Conservation (phyloP, 345 rosid species). For the thale cress (Arabidopsis thaliana) region DNA sequence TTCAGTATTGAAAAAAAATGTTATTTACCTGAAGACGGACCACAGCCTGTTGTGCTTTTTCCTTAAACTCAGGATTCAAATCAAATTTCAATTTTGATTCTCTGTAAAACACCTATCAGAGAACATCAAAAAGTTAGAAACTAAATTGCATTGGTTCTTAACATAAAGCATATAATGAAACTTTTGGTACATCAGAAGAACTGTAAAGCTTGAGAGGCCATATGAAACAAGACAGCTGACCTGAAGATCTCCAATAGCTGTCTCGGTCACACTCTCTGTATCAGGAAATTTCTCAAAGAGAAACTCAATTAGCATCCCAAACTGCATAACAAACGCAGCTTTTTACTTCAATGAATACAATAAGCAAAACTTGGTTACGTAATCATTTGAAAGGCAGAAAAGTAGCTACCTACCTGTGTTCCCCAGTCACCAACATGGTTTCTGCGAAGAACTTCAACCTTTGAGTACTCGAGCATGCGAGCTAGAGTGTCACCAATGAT, state of each 20-base stretch:
- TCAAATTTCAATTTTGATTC: constrained; percentile 75
- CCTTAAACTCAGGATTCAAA: constrained; percentile 67
- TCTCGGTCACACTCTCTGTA: constrained; percentile 59
- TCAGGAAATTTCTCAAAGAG: constrained; percentile 74
- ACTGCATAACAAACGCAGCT: constrained; percentile 53
- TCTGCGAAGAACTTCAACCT: constrained; percentile 81
- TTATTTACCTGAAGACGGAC: constrained; percentile 76
- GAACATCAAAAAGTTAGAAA: constrained; percentile 36
- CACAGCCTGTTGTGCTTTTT: constrained; percentile 79
- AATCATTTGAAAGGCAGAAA: background rate
- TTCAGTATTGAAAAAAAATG: background rate
- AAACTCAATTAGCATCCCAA: constrained; percentile 87
- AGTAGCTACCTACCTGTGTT: constrained; percentile 63
- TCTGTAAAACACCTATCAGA: constrained; percentile 67
- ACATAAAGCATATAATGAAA: background rate
- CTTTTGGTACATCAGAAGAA: background rate
- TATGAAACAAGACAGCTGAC: constrained; percentile 47
- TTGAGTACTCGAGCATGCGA: constrained; percentile 89
- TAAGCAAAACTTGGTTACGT: background rate
- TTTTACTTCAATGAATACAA: background rate
- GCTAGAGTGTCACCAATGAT: constrained; percentile 90
- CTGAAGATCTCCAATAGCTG: constrained; percentile 86
- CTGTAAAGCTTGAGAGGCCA: constrained; percentile 8
- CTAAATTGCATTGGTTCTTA: background rate
- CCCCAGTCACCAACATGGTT: constrained; percentile 99